Percentiles rank a stretch among this genome's conserved stretches.
Evolutionary conservation across 1,139 yeast species (phyloP).

Genomic region (Kazachstania sp.): DNA sequence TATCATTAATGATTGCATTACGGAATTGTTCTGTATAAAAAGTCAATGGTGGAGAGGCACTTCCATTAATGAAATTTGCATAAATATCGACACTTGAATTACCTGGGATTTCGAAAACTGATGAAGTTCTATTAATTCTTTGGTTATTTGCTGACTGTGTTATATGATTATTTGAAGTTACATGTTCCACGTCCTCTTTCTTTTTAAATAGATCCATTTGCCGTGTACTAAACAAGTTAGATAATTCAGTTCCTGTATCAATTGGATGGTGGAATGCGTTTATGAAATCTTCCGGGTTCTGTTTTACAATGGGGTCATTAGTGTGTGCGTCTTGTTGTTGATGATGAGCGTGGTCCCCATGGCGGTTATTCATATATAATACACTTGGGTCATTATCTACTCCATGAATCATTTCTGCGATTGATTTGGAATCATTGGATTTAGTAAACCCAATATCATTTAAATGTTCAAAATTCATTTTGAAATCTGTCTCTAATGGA

Average conservation of each 20-base stretch:
- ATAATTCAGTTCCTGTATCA: slow-evolving; percentile 5
- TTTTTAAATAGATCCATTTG: slow-evolving; percentile 46
- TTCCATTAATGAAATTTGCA: not conserved
- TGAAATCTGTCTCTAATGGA: slow-evolving; percentile 33
- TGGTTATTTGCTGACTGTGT: slow-evolving; percentile 38
- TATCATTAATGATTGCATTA: slow-evolving; percentile 42
- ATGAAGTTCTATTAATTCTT: not conserved
- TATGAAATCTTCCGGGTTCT: not conserved
- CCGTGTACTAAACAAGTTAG: slow-evolving; percentile 43
- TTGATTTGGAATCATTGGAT: not conserved
- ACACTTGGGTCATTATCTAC: not conserved
- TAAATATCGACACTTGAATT: not conserved
- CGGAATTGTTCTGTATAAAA: slow-evolving; percentile 46
- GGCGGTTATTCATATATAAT: not conserved
- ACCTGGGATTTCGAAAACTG: not conserved
- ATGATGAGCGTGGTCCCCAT: not conserved
- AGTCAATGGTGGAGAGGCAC: not conserved
- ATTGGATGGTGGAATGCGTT: slow-evolving; percentile 1
- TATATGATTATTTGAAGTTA: slow-evolving; percentile 1
- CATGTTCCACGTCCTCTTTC: not conserved
- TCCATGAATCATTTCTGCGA: not conserved
- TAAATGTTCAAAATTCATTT: slow-evolving; percentile 32
- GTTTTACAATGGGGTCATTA: not conserved
- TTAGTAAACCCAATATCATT: slow-evolving; percentile 50
- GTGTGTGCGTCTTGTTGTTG: not conserved